Evolutionary conservation across 164 flowering plant species (phyloP), one percentile per base, ranked within the genome.

Genomic region (Macadamia integrifolia): DNA sequence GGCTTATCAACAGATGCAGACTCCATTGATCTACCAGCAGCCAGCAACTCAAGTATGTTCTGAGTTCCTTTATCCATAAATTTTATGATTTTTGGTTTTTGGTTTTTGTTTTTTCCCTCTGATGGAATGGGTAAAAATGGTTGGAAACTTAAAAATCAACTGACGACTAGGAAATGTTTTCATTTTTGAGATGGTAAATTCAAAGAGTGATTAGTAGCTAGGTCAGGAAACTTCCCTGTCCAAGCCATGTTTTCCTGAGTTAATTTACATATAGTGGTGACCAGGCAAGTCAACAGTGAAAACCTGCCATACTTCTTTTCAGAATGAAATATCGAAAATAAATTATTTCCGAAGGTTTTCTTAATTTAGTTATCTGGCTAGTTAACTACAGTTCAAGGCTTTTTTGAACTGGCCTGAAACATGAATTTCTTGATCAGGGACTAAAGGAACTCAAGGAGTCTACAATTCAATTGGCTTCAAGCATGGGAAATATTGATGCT

Each of bases 1-100:
- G 79, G 95, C 88, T 12, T 94, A 92, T 72, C 86, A 81, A 17
- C 93, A 89, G 64, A 92, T 94, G 97, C 99, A 92, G 83, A 92
- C 98, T 65, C 99, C 97, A 62, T 74, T 94, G 62, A 80, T 90
- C 61, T 81, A 92, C 77, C 97, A 94, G 75, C 80, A 82, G 65
- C 69, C 88, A 43, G 84, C 98, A 61, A 68, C 79, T 61, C 74
- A 67, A 53, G 93, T 88, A 84, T 23, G 40, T 53, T 49, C 62
- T 58, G 48, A 57, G 50, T 23, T 69, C 9, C 9, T 18, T 35
- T 7, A 14, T 50, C n/a, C 7, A 46, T 46, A 48, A 48, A 46
- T 32, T 30, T 30, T 31, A 10, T 49, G 48, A 44, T 49, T 5
- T 65, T 29, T 29, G 11, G 3, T 5, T 65, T 29, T 29, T 18